Evolutionary conservation across 2,329 filamentous ascomycete species (phyloP), one percentile per base, ranked within the genome.

Genomic region (Colletotrichum sp.): DNA sequence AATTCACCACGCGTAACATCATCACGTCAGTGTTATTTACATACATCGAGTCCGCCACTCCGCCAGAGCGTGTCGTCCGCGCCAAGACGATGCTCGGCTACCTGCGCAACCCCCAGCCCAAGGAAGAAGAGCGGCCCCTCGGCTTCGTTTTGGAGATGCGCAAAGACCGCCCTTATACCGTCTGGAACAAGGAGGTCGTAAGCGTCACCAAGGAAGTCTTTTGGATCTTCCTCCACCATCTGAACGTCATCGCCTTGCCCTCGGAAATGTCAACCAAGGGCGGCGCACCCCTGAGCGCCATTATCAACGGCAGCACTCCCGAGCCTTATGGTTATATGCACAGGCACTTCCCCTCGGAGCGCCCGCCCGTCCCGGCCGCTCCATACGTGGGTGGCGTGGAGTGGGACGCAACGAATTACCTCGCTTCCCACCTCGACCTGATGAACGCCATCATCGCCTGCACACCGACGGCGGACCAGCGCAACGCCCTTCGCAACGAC

Each of bases 121-220:
- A 93, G 72, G 95, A 96, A 79, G 92, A 94, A 7, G 91, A 94
- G 76, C 92, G 93, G 24, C 95, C 96, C 0, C 88, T 98, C 9
- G 93, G 93, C 4, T 99, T 99, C 82, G 96, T 99, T 63, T 87
- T 96, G 26, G 94, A 96, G 76, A 99, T 99, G 92, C 94, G 94
- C 79, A 93, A 93, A 43, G 92, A 95, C 66, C 92, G 96, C 1
- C 96, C 96, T 1, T 99, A 98, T 84, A 94, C 95, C 38, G 91
- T 98, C 4, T 99, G 96, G 96, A 95, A 94, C 85, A 97, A 96
- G 84, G 97, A 99, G 85, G 92, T 96, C 21, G 93, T 93, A 75
- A 96, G 94, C 80, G 96, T 99, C 64, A 98, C 96, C 57, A 98
- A 98, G 84, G 96, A 99, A 84, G 96, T 99, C 32, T 99, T 99